Percentiles rank a stretch among this genome's conserved stretches.
phyloP scores from a whole-genome alignment of 495 filamentous ascomycete genomes.

The Penicillium pulvis region DNA sequence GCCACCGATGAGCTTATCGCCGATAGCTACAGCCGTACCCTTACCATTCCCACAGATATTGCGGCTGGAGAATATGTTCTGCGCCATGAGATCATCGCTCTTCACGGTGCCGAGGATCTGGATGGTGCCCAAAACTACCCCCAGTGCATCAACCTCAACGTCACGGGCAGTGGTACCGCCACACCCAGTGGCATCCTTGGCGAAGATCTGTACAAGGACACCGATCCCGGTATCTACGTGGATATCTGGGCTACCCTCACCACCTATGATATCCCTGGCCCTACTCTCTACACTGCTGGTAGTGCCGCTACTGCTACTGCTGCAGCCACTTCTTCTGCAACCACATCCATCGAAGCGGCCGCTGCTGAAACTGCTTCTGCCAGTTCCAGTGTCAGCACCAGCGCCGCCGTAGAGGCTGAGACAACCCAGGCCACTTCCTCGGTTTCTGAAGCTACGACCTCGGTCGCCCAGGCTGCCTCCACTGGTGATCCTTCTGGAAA shows the following conservation, averaged over 20 bases:
- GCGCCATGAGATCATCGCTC: slow-evolving; percentile 77
- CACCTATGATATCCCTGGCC: slow-evolving; percentile 57
- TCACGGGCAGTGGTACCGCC: slow-evolving; percentile 62
- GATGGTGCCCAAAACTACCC: slow-evolving; percentile 76
- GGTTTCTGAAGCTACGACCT: slow-evolving; percentile 12
- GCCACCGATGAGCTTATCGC: slow-evolving; percentile 62
- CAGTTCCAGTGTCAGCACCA: slow-evolving; percentile 15
- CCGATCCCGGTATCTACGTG: slow-evolving; percentile 62
- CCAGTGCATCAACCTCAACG: slow-evolving; percentile 70
- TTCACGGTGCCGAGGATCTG: slow-evolving; percentile 58
- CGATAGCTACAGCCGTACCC: slow-evolving; percentile 66
- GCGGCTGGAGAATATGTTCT: slow-evolving; percentile 71
- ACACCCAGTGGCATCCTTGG: slow-evolving; percentile 57
- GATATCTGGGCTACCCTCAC: slow-evolving; percentile 57
- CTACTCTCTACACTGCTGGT: slow-evolving; percentile 41
- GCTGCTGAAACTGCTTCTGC: slow-evolving; percentile 36
- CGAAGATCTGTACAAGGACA: slow-evolving; percentile 58
- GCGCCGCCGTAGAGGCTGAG: slow-evolving; percentile 5
- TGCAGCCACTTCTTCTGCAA: slow-evolving; percentile 11
- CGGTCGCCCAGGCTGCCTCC: slow-evolving; percentile 5
- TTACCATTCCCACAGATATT: slow-evolving; percentile 64
- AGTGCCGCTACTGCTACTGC: slow-evolving; percentile 21
- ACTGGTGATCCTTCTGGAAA: background rate
- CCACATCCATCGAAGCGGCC: slow-evolving; percentile 16
- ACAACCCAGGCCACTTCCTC: slow-evolving; percentile 19